phyloP scores from a whole-genome alignment of 192 early-diverging fungal genomes.

The Ramicandelaber brevisporus region DNA sequence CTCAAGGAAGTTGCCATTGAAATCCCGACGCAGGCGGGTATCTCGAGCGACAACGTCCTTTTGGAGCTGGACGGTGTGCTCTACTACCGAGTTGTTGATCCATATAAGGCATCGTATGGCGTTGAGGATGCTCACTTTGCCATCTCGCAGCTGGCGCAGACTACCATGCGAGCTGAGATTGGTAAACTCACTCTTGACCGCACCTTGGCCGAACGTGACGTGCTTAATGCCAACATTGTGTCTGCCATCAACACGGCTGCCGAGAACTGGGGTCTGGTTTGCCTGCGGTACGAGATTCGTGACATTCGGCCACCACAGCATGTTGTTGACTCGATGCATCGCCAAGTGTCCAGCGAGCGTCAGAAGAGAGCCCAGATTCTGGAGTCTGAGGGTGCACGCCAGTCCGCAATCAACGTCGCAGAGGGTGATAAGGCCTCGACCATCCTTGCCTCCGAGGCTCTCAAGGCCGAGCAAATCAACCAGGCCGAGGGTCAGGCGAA shows the following conservation, averaged over 20 bases:
- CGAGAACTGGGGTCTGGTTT: constrained; percentile 87
- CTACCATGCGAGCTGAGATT: constrained; percentile 97
- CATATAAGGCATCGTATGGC: constrained; percentile 85
- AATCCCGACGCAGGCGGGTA: constrained; percentile 69
- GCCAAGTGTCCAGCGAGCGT: constrained; percentile 89
- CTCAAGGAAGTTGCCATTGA: constrained; percentile 89
- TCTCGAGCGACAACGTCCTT: constrained; percentile 94
- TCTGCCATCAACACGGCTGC: constrained; percentile 81
- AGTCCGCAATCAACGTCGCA: constrained; percentile 91
- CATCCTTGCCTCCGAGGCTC: constrained; percentile 89
- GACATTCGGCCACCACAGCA: constrained; percentile 88
- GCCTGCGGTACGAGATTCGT: constrained; percentile 85
- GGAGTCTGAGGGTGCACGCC: constrained; percentile 55
- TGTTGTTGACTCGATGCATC: constrained; percentile 92
- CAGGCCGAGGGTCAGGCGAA: constrained; percentile 70
- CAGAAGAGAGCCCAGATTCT: constrained; percentile 90
- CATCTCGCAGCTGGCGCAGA: constrained; percentile 90
- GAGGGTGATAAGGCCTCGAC: constrained; percentile 79
- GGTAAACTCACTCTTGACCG: constrained; percentile 93
- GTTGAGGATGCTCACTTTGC: constrained; percentile 90
- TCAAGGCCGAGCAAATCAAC: constrained; percentile 71
- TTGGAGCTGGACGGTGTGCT: constrained; percentile 88
- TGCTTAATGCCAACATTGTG: constrained; percentile 82
- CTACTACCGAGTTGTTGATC: constrained; percentile 79
- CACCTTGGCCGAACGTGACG: constrained; percentile 80